These are phyloP conservation scores for Leccinum obscurum DNA, from an alignment of 768 basidiomycete species.

Conservation along the genomic window DNA sequence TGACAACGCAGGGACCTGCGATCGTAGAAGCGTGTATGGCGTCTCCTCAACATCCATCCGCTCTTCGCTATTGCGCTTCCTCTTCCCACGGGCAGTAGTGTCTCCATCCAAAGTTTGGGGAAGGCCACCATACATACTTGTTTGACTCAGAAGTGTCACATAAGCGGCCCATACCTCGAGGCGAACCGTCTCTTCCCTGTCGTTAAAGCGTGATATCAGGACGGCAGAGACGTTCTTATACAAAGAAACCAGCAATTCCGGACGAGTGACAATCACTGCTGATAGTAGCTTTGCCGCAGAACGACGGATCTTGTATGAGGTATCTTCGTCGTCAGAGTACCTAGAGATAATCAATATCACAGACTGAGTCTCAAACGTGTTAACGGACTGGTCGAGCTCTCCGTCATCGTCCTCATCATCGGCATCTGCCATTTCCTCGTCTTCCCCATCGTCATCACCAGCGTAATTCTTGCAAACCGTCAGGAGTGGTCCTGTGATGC, in stretches of 20 bases:
- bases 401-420: constrained; percentile 82
- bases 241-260: constrained; percentile 76
- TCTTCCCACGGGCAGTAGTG: constrained; percentile 55
- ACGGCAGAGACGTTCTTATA: constrained; percentile 87
- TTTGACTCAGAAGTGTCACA: constrained; percentile 78
- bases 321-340: constrained; percentile 97
- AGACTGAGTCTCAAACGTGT: background rate
- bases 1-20: constrained; percentile 75
- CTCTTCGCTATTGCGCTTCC: constrained; percentile 75
- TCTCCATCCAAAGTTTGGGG: constrained; percentile 52
- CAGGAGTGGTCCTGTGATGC: background rate
- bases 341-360: constrained; percentile 38
- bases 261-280: constrained; percentile 85
- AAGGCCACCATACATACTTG: constrained; percentile 71
- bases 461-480: constrained; percentile 68
- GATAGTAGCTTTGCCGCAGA: constrained; percentile 88
- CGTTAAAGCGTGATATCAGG: constrained; percentile 87
- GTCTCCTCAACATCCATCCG: constrained; percentile 75
- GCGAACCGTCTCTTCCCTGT: constrained; percentile 93
- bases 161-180: constrained; percentile 93
- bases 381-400: constrained; percentile 72
- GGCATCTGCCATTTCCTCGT: constrained; percentile 57
- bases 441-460: constrained; percentile 65
- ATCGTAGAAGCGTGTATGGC: constrained; percentile 67
- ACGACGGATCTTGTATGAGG: constrained; percentile 95